Evolutionary conservation across 1,284 basidiomycete genomes (phyloP).

Genomic region (Austroboletus niveus): DNA sequence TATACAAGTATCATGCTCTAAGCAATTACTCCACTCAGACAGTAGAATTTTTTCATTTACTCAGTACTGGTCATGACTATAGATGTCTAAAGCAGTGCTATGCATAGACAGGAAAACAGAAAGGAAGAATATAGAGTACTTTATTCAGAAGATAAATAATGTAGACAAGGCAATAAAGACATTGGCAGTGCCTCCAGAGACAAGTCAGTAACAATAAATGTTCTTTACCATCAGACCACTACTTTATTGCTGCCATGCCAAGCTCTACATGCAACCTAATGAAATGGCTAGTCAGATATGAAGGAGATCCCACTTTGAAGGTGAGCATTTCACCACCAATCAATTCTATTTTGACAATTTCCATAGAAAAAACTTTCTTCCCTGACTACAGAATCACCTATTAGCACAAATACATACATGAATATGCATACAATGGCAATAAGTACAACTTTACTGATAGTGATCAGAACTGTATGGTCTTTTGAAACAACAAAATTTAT

Average conservation of each 20-base stretch:
- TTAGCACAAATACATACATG: not conserved
- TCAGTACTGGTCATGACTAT: not conserved
- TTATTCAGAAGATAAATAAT: not conserved
- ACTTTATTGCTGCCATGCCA: not conserved
- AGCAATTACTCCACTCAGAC: not conserved
- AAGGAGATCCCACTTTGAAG: not conserved
- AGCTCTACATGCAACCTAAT: not conserved
- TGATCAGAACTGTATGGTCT: not conserved
- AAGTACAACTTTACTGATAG: not conserved
- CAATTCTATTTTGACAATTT: not conserved
- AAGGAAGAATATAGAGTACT: not conserved
- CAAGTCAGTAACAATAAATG: not conserved
- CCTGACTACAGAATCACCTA: not conserved
- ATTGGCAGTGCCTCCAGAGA: no score
- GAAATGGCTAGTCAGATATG: not conserved
- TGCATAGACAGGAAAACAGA: not conserved
- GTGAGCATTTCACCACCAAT: not conserved
- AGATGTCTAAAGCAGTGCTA: not conserved
- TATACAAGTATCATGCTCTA: conserved; percentile 34
- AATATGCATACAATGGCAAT: not conserved
- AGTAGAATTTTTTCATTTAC: not conserved
- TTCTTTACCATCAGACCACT: not conserved
- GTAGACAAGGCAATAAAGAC: not conserved
- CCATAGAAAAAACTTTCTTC: not conserved
- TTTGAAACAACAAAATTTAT: not conserved